phyloP scores from a whole-genome alignment of 257 asterid species.

The Fraxinus americana region DNA sequence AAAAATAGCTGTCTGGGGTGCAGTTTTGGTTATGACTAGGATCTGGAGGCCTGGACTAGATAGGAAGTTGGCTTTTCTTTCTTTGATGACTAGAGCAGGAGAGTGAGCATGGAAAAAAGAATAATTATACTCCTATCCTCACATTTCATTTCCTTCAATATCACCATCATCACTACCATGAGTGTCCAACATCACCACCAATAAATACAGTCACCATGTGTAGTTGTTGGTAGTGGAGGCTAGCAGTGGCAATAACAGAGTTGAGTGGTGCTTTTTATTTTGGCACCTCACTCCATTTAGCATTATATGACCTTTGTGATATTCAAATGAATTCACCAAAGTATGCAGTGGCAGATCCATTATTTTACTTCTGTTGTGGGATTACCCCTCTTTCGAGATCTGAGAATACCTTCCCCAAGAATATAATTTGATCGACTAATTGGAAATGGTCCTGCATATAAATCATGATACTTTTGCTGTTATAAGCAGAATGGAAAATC shows the following conservation, averaged over 20 bases:
- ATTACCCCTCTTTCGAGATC: background rate
- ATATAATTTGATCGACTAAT: background rate
- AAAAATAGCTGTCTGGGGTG: background rate
- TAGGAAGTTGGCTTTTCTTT: background rate
- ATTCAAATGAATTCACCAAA: background rate
- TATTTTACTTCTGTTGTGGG: background rate
- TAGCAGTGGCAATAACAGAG: background rate
- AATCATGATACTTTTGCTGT: background rate
- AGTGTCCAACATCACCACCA: background rate
- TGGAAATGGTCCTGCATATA: background rate
- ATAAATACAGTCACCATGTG: background rate
- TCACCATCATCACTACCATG: background rate
- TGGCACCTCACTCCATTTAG: background rate
- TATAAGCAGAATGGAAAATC: background rate
- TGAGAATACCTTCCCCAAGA: background rate
- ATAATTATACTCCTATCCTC: background rate
- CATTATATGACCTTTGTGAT: background rate
- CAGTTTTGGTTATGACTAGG: background rate
- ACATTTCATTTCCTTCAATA: background rate
- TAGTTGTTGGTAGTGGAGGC: background rate
- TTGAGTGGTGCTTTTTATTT: background rate
- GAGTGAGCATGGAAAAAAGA: background rate
- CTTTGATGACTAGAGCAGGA: background rate
- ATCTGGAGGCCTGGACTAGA: background rate
- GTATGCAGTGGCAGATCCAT: background rate